Conservation (phyloP, 257 asterid genomes). For the Lavandula angustifolia region DNA sequence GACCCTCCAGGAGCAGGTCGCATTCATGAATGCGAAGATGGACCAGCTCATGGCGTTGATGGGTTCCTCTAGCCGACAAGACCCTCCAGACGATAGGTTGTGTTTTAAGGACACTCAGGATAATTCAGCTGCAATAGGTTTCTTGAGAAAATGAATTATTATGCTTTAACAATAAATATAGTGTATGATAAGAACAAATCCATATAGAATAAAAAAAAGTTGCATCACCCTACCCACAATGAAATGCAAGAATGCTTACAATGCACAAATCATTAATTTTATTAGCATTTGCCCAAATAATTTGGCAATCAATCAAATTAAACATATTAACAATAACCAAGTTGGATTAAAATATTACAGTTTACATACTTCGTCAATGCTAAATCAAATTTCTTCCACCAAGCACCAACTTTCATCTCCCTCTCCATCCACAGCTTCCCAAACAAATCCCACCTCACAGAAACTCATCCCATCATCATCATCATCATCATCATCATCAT, state of each 20-base stretch:
- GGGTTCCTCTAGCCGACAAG: too few species aligned
- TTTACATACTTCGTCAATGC: neutral
- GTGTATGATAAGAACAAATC: neutral
- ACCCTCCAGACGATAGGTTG: too few species aligned
- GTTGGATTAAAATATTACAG: constrained; percentile 9
- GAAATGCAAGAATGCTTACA: constrained; percentile 18
- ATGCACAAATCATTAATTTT: constrained; percentile 9
- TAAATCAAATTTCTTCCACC: constrained; percentile 56
- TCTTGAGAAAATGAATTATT: too few species aligned
- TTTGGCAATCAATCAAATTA: constrained; percentile 27
- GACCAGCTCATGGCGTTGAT: too few species aligned
- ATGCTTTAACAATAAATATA: neutral
- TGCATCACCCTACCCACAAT: neutral
- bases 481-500: constrained; percentile 11
- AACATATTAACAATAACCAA: constrained; percentile 18
- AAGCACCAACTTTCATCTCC: constrained; percentile 78
- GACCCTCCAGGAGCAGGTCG: too few species aligned
- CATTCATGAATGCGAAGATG: too few species aligned
- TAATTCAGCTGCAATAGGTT: too few species aligned
- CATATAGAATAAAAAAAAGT: constrained; percentile 5
- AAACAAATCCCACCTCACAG: constrained; percentile 41
- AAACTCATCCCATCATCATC: constrained; percentile 37
- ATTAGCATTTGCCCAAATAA: constrained; percentile 20
- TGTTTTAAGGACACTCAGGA: too few species aligned
- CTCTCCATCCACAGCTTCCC: constrained; percentile 46